phyloP scores from a whole-genome alignment of 306 rosid species.

The Trifolium repens region DNA sequence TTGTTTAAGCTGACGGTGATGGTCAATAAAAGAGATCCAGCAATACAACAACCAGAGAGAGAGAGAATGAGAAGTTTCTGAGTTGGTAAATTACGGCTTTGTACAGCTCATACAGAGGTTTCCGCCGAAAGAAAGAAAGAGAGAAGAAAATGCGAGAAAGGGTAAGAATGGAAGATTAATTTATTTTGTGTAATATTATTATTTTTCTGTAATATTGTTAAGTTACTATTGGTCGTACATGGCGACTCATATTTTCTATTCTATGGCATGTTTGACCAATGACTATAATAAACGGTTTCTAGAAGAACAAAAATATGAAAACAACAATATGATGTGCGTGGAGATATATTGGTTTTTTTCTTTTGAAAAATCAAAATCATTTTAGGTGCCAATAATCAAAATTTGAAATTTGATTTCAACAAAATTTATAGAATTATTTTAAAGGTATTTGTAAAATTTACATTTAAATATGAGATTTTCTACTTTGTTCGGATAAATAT shows the following conservation, averaged over 20 bases:
- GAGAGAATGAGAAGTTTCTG: slow-evolving; percentile 48
- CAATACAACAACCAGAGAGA: slow-evolving; percentile 29
- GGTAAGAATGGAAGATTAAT: background rate
- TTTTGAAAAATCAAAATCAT: too few species aligned
- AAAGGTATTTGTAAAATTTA: too few species aligned
- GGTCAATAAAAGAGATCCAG: slow-evolving; percentile 38
- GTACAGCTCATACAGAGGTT: slow-evolving; percentile 55
- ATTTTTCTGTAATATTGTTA: too few species aligned
- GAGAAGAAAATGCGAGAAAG: slow-evolving; percentile 5
- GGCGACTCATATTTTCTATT: background rate
- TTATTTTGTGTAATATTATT: background rate
- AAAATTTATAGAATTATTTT: too few species aligned
- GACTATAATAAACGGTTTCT: background rate
- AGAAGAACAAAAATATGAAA: too few species aligned
- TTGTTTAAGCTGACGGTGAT: slow-evolving; percentile 43
- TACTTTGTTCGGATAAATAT: too few species aligned
- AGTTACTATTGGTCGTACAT: background rate
- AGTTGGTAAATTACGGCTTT: slow-evolving; percentile 50
- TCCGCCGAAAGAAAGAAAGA: background rate
- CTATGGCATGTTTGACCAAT: background rate
- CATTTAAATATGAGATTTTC: too few species aligned
- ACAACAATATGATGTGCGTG: too few species aligned
- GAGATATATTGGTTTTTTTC: too few species aligned
- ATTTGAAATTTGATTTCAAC: too few species aligned
- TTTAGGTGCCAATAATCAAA: too few species aligned